Evolutionary conservation across 768 basidiomycete species (phyloP).

Genomic region (Mycena kentingensis): DNA sequence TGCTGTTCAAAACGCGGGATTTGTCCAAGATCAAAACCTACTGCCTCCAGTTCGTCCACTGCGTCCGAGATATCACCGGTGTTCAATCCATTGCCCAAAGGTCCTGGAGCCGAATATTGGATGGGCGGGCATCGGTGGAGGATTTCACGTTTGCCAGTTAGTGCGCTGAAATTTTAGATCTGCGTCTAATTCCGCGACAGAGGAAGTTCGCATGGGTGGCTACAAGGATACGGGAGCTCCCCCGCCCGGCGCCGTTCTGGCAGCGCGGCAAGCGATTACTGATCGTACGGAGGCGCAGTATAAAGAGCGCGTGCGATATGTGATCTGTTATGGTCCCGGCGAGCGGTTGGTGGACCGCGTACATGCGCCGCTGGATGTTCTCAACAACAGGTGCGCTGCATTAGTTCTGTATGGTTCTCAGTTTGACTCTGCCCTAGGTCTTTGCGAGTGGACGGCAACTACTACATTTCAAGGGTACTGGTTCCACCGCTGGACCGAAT

Average conservation of each 20-base stretch:
- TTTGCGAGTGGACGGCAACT: constrained; percentile 77
- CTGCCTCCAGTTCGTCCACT: constrained; percentile 46
- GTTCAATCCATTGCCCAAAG: constrained; percentile 21
- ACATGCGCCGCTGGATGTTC: constrained; percentile 68
- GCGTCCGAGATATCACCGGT: not conserved
- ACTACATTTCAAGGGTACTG: constrained; percentile 74
- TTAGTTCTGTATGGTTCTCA: not conserved
- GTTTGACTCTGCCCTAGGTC: constrained; percentile 57
- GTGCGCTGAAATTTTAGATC: too few species aligned
- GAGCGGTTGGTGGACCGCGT: constrained; percentile 77
- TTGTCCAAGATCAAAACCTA: constrained; percentile 88
- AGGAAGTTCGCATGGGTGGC: constrained; percentile 90
- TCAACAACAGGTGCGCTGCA: constrained; percentile 55
- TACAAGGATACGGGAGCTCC: constrained; percentile 89
- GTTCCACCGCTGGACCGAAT: too few species aligned
- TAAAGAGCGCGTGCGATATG: constrained; percentile 90
- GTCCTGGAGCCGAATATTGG: constrained; percentile 83
- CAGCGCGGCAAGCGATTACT: constrained; percentile 67
- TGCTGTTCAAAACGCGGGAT: constrained; percentile 88
- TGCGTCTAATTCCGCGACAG: not conserved
- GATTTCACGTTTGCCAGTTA: constrained; percentile 87
- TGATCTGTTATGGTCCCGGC: constrained; percentile 70
- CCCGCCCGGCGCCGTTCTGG: constrained; percentile 90
- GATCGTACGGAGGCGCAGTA: constrained; percentile 90
- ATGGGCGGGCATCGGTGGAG: constrained; percentile 79